phyloP scores from a whole-genome alignment of 1,284 basidiomycete genomes.

The Cronartium quercuum region DNA sequence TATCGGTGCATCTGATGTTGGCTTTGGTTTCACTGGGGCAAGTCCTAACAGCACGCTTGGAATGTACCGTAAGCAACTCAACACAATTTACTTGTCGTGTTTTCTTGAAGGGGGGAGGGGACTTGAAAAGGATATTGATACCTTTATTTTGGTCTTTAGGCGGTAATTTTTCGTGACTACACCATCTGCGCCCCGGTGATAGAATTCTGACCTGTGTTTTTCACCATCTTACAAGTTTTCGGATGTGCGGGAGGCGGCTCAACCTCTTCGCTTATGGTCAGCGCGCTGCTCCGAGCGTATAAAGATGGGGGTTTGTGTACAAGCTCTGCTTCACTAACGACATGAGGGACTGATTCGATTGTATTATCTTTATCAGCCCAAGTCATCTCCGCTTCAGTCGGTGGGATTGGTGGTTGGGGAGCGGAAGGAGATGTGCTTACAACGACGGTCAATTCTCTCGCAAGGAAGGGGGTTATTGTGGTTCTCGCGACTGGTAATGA shows the following conservation, averaged over 20 bases:
- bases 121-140: no score
- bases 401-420: conserved; percentile 22
- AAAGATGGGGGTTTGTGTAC: conserved; percentile 26
- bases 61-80: conserved; percentile 25
- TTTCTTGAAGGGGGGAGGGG: no score
- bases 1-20: conserved; percentile 30
- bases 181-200: background rate
- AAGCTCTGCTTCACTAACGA: background rate
- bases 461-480: conserved; percentile 11
- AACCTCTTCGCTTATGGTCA: conserved; percentile 7
- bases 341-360: background rate
- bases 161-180: background rate
- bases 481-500: conserved; percentile 33
- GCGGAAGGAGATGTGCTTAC: conserved; percentile 12
- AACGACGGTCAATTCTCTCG: conserved; percentile 7
- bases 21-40: conserved; percentile 24
- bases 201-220: background rate
- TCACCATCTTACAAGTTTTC: background rate
- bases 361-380: conserved; percentile 12
- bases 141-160: no score
- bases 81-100: background rate
- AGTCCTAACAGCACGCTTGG: conserved; percentile 27
- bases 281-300: conserved; percentile 14
- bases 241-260: background rate
- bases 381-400: conserved; percentile 28